Conservation (phyloP, 2,329 filamentous ascomycete genomes). For the Xylaria sp. region DNA sequence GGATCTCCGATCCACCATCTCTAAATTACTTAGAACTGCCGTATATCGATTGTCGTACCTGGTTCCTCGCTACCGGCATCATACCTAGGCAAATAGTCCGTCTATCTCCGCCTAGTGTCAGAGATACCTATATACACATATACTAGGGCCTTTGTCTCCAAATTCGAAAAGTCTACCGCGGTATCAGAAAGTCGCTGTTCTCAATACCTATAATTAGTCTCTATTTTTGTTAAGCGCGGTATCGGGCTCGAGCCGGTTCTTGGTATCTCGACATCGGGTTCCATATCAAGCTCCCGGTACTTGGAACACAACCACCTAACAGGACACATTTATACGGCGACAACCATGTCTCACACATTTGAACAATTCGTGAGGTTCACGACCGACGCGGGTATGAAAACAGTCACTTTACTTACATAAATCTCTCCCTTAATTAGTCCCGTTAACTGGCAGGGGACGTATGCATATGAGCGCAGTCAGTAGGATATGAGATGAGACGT, state of each 20-base stretch:
- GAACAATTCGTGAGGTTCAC: slow-evolving; percentile 58
- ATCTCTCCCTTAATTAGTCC: too few species aligned
- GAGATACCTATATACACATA: background rate
- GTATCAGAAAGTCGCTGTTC: background rate
- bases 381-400: slow-evolving; percentile 56
- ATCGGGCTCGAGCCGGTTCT: background rate
- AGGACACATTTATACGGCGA: background rate
- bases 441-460: background rate
- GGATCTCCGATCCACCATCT: background rate
- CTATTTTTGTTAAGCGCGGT: background rate
- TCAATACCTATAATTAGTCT: too few species aligned
- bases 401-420: background rate
- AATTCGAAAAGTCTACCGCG: too few species aligned
- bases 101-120: background rate
- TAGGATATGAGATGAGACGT: background rate
- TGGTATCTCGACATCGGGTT: background rate
- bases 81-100: slow-evolving; percentile 6
- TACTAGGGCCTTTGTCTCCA: background rate
- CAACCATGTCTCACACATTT: slow-evolving; percentile 44
- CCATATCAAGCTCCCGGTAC: background rate
- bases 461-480: background rate
- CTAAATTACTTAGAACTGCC: slow-evolving; percentile 21
- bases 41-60: slow-evolving; percentile 9
- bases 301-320: background rate
- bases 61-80: slow-evolving; percentile 14